Conservation (phyloP, 495 filamentous ascomycete genomes). For the Extremus antarcticus region DNA sequence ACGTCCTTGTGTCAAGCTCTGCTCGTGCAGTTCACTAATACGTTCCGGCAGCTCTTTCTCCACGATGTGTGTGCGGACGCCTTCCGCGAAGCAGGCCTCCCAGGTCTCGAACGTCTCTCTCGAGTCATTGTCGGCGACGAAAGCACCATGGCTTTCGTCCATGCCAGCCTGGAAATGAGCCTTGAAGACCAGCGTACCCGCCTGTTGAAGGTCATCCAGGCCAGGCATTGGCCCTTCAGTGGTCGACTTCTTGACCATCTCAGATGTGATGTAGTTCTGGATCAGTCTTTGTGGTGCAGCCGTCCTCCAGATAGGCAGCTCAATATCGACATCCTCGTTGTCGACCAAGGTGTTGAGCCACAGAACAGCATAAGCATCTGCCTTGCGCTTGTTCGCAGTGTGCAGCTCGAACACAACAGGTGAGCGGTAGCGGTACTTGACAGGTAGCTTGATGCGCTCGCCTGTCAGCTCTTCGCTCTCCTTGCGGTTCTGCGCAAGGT, state of each 20-base stretch:
- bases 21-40: slow-evolving; percentile 63
- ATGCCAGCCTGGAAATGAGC: slow-evolving; percentile 80
- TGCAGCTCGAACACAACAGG: slow-evolving; percentile 85
- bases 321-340: slow-evolving; percentile 60
- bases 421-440: slow-evolving; percentile 78
- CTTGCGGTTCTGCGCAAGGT: slow-evolving; percentile 33
- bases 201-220: slow-evolving; percentile 59
- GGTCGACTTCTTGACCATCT: slow-evolving; percentile 39
- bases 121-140: slow-evolving; percentile 76
- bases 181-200: slow-evolving; percentile 70
- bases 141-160: slow-evolving; percentile 72
- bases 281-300: slow-evolving; percentile 59
- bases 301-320: slow-evolving; percentile 80
- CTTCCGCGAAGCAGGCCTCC: slow-evolving; percentile 81
- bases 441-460: slow-evolving; percentile 61
- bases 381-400: slow-evolving; percentile 50
- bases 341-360: slow-evolving; percentile 83
- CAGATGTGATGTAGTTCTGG: slow-evolving; percentile 81
- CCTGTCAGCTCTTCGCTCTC: slow-evolving; percentile 28
- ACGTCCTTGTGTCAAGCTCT: slow-evolving; percentile 62
- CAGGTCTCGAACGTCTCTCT: slow-evolving; percentile 90
- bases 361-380: slow-evolving; percentile 63
- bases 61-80: slow-evolving; percentile 60
- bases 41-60: slow-evolving; percentile 53
- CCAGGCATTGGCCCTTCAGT: slow-evolving; percentile 34